These are phyloP conservation scores for Misopates orontium DNA, from an alignment of 257 asterid genomes.

Conservation along the genomic window DNA sequence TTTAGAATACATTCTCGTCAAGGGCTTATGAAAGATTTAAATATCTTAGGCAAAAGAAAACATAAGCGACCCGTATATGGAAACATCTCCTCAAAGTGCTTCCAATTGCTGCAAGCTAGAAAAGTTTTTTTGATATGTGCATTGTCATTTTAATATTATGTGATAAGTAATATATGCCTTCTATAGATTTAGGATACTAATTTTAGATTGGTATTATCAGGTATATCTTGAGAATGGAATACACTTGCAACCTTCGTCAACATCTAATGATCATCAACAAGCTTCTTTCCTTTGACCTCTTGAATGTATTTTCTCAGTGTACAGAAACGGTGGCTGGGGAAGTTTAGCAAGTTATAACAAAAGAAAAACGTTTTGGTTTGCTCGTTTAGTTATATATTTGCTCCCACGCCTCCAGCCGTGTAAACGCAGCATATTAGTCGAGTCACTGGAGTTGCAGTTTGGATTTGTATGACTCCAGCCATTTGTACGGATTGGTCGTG, in stretches of 20 bases:
- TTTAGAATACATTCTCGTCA: too few relatives aligned
- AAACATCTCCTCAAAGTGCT: too few relatives aligned
- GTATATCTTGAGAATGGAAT: too few relatives aligned
- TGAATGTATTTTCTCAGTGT: constrained; percentile 12
- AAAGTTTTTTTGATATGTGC: too few relatives aligned
- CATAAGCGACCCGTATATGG: too few relatives aligned
- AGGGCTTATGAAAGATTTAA: too few relatives aligned
- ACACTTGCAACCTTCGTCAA: constrained; percentile 25
- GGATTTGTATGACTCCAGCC: background rate
- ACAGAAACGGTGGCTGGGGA: constrained; percentile 22
- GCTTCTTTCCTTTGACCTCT: background rate
- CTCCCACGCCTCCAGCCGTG: background rate
- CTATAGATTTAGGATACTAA: background rate
- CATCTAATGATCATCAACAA: constrained; percentile 16
- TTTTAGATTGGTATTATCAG: constrained; percentile 14
- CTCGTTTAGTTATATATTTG: constrained; percentile 17
- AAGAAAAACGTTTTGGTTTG: background rate
- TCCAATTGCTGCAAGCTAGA: too few relatives aligned
- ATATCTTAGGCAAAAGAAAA: too few relatives aligned
- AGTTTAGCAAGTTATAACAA: constrained; percentile 17
- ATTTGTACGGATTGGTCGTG: constrained; percentile 4
- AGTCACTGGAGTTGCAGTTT: constrained; percentile 8
- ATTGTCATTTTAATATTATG: background rate
- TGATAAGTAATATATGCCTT: background rate
- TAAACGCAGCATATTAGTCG: background rate